Base-by-base conservation (phyloP, 192 early-diverging fungal species). In the Dissophora globulifera region DNA sequence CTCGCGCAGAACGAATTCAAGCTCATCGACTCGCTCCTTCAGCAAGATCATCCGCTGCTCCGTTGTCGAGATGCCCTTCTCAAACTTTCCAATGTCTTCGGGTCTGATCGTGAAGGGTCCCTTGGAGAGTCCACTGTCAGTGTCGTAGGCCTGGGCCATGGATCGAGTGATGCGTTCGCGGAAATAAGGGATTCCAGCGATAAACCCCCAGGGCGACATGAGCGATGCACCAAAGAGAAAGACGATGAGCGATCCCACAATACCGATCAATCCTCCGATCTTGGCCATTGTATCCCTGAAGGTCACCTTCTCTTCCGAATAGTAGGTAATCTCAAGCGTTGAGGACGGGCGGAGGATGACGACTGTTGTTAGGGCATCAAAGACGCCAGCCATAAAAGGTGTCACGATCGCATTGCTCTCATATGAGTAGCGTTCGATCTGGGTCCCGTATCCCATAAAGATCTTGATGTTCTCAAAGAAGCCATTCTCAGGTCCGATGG, bases 21-120 rank as follows among this genome's bases (percentile, higher is more conserved):
- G 62, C 11, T 75, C 71, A 32, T 75, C 71, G 33, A 75, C 42
- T 8, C 58, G 62, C 23, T 75, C 71, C 17, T 75, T 75, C 31
- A 75, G 42, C 10, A 75, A 15, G 6, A 23, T 40, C 4, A 66
- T 52, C 54, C 22, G 38, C 38, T 60, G 5, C 9, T 75, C 71
- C 12, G 12, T 29, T 1, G 42, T 38, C 2, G 25, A 19, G 17
- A 66, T 38, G 2, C 45, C 33, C 0, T 45, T 46, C 10, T 59
- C 62, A 22, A 75, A 75, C 19, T 53, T 23, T 3, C 71, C 71
- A 43, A 58, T 60, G 1, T 65, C 16, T 25, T 59, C 58, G 5
- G 55, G 35, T 27, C 30, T 13, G n/a, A 53, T 57, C n/a, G 71
- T 75, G 22, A 75, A 75, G 2, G 71, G 71, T 0, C 71, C 71